These are phyloP conservation scores for Rheum nobile DNA, from an alignment of 148 eudicot species.

Conservation along the genomic window DNA sequence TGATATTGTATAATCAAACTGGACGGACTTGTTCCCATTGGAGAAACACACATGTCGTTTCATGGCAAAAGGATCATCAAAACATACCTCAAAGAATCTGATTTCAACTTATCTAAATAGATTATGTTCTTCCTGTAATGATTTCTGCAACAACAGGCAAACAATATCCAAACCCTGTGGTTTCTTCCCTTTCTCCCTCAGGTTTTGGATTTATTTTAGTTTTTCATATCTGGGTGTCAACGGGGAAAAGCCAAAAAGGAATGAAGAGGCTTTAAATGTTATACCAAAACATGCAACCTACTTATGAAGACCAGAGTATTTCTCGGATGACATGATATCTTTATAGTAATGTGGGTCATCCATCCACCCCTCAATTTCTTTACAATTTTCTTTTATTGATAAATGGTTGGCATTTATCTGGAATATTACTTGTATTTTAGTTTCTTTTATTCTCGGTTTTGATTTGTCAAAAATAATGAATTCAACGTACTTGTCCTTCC, in stretches of 20 bases:
- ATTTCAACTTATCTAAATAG: background rate
- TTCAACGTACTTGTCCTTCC: background rate
- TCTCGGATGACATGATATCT: background rate
- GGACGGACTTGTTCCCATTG: background rate
- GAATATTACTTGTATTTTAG: background rate
- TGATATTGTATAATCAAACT: too few species aligned
- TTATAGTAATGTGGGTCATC: background rate
- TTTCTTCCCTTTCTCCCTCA: background rate
- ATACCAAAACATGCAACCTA: background rate
- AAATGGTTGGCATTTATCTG: conserved; percentile 3
- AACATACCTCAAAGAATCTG: background rate
- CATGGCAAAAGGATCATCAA: background rate
- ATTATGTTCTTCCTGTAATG: background rate
- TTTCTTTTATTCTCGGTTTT: background rate
- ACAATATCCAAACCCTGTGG: background rate
- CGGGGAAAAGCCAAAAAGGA: background rate
- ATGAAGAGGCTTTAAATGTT: background rate
- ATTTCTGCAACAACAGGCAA: background rate
- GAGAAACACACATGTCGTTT: background rate
- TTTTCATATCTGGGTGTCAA: background rate
- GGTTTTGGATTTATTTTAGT: background rate
- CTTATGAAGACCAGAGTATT: conserved; percentile 4
- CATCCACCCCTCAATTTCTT: background rate
- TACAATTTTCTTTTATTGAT: background rate
- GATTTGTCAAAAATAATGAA: background rate